phyloP scores from a whole-genome alignment of 1,139 yeast genomes.

The Suhomyces coccinellae region DNA sequence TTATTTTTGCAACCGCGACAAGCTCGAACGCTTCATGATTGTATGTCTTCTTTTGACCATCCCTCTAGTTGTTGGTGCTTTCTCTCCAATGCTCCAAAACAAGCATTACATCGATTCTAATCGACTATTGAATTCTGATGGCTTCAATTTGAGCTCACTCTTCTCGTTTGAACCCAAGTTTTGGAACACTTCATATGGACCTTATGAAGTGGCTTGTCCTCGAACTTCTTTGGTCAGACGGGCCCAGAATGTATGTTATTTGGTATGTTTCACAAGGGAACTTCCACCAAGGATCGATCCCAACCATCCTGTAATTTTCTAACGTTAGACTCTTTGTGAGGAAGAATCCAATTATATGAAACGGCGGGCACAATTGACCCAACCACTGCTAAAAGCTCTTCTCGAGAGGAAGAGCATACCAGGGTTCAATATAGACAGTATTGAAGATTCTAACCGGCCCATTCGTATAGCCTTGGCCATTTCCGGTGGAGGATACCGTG shows the following conservation, averaged over 20 bases:
- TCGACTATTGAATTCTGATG: neutral
- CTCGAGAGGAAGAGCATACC: conserved; percentile 41
- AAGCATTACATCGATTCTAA: neutral
- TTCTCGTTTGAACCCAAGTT: neutral
- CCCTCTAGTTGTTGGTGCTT: neutral
- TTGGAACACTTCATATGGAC: conserved; percentile 33
- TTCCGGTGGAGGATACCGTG: conserved; percentile 76
- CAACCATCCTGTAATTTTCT: conserved; percentile 1
- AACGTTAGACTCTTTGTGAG: conserved; percentile 21
- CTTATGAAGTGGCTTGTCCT: conserved; percentile 46
- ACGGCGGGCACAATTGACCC: conserved; percentile 34
- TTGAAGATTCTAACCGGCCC: conserved; percentile 19
- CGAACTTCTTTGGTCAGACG: conserved; percentile 33
- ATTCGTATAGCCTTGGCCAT: conserved; percentile 54
- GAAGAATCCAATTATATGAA: conserved; percentile 41
- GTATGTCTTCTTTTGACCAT: neutral
- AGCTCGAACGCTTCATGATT: too few relatives aligned
- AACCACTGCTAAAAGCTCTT: conserved; percentile 30
- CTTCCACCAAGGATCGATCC: neutral
- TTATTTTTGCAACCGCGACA: neutral
- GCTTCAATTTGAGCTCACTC: neutral
- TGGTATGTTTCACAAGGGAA: neutral
- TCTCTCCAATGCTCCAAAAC: neutral
- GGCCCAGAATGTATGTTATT: conserved; percentile 32
- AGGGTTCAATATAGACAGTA: conserved; percentile 31